These are phyloP conservation scores for Gremmenia infestans DNA, from an alignment of 2,329 filamentous ascomycete genomes.

Conservation along the genomic window DNA sequence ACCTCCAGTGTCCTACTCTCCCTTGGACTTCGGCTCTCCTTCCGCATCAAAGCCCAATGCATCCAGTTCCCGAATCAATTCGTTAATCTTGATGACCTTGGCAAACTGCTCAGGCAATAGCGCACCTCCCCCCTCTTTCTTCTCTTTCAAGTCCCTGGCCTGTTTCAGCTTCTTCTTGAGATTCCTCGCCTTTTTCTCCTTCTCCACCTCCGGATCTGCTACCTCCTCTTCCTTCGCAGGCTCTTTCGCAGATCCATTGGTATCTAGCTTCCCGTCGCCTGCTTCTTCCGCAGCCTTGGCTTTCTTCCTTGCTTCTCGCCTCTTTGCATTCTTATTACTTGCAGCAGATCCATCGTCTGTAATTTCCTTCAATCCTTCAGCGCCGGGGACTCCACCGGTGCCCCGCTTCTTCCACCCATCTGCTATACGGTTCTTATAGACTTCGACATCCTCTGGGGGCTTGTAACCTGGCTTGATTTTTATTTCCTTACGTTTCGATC, in stretches of 20 bases:
- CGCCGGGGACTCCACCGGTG: conserved; percentile 69
- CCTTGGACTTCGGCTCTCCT: conserved; percentile 54
- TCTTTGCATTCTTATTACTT: conserved; percentile 83
- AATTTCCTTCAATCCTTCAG: conserved; percentile 50
- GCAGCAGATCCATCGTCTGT: conserved; percentile 44
- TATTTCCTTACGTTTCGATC: conserved; percentile 89
- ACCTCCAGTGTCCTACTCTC: conserved; percentile 7
- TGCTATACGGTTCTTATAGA: conserved; percentile 91
- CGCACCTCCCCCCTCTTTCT: conserved; percentile 80
- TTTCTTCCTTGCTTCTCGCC: conserved; percentile 61
- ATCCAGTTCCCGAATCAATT: conserved; percentile 84
- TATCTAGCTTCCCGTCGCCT: conserved; percentile 39
- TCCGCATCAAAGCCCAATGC: conserved; percentile 78
- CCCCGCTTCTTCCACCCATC: conserved; percentile 77
- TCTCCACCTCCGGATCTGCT: conserved; percentile 67
- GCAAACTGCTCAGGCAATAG: conserved; percentile 91
- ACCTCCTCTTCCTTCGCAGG: conserved; percentile 37
- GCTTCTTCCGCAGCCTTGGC: conserved; percentile 38
- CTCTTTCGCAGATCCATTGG: conserved; percentile 17
- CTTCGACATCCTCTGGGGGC: conserved; percentile 89
- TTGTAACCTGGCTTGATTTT: conserved; percentile 89
- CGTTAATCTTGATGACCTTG: conserved; percentile 95
- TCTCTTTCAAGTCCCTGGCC: conserved; percentile 81
- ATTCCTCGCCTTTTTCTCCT: conserved; percentile 87
- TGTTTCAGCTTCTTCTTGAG: conserved; percentile 94